Percentiles rank a stretch among this genome's conserved stretches.
Evolutionary conservation across 768 basidiomycete genomes (phyloP).

Genomic region (Ramaria sp.): DNA sequence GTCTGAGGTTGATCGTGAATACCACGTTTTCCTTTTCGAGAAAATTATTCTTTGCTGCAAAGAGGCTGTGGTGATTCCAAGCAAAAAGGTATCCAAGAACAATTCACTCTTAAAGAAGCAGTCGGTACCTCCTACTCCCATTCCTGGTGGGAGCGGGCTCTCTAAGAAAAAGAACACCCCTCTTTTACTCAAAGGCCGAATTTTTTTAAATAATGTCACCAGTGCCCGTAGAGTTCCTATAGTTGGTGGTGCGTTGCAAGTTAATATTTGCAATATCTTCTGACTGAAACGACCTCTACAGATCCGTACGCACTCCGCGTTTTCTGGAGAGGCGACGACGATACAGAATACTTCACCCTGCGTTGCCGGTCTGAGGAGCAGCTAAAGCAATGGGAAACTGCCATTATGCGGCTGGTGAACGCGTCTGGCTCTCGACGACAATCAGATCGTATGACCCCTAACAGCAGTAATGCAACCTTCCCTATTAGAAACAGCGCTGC

Average conservation of each 20-base stretch:
- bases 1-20: conserved; percentile 92
- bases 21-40: conserved; percentile 97
- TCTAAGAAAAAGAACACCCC: conserved; percentile 64
- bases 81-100: conserved; percentile 67
- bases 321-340: conserved; percentile 92
- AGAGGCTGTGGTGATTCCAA: conserved; percentile 54
- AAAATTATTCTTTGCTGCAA: conserved; percentile 99
- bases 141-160: conserved; percentile 41
- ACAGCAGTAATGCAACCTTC: conserved; percentile 34
- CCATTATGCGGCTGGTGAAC: conserved; percentile 80
- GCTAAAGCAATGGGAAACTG: conserved; percentile 83
- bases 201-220: conserved; percentile 94
- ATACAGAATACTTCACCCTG: conserved; percentile 87
- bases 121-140: conserved; percentile 28
- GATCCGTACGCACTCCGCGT: conserved; percentile 75
- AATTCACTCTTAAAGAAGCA: conserved; percentile 88
- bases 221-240: conserved; percentile 49
- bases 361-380: conserved; percentile 90
- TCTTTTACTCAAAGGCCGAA: conserved; percentile 87
- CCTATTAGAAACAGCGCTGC: conserved; percentile 24
- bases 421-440: conserved; percentile 61
- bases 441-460: conserved; percentile 38
- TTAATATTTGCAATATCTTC: conserved; percentile 9
- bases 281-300: conserved; percentile 14
- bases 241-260: conserved; percentile 40